Evolutionary conservation across 73 alveolate species (phyloP).

Genomic region (Paramecium bursaria): DNA sequence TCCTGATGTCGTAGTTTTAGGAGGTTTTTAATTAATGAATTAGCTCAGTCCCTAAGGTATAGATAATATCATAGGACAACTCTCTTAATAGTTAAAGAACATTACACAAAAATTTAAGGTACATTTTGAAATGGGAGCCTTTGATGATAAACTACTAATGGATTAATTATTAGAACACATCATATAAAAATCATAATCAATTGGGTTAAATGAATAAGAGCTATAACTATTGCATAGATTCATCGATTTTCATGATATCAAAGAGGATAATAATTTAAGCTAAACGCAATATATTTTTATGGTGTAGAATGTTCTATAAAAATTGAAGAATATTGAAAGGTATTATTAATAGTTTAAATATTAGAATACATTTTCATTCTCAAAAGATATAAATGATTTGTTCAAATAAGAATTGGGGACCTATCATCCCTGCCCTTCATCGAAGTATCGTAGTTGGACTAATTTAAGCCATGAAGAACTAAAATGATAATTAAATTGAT

Average conservation of each 20-base stretch:
- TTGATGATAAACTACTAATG: slow-evolving; percentile 13
- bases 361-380: slow-evolving; percentile 50
- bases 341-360: neutral
- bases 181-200: neutral
- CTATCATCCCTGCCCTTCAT: neutral
- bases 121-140: slow-evolving; percentile 57
- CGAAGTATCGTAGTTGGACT: slow-evolving; percentile 8
- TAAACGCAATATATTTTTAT: neutral
- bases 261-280: neutral
- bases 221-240: slow-evolving; percentile 15
- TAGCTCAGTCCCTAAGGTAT: neutral
- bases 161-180: slow-evolving; percentile 17
- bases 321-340: neutral
- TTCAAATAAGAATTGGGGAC: slow-evolving; percentile 16
- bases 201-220: slow-evolving; percentile 54
- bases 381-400: slow-evolving; percentile 47
- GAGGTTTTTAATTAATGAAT: slow-evolving; percentile 59
- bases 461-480: slow-evolving; percentile 33
- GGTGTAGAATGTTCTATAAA: neutral
- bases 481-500: slow-evolving; percentile 36
- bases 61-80: slow-evolving; percentile 6
- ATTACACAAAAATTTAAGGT: neutral
- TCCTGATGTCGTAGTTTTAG: slow-evolving; percentile 31
- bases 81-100: neutral
- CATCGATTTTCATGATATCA: neutral